Base-by-base conservation (phyloP, 2,329 filamentous ascomycete genomes). In the Sphaerulina vaccinii region DNA sequence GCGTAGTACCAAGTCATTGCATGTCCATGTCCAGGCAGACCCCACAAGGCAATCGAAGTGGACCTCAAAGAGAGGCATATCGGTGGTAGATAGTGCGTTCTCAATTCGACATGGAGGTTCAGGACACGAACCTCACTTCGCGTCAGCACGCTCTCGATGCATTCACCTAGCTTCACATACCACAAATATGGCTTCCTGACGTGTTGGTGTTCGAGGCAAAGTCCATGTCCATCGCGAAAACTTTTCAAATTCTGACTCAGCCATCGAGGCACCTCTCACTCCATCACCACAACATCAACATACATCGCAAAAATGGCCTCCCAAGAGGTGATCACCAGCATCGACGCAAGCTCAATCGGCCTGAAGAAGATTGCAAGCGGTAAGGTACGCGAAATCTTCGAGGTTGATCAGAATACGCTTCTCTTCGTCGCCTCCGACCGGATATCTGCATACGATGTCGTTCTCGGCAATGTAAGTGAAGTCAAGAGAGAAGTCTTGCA, bases 391-490 rank as follows among this genome's bases (percentile, higher is more conserved):
- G 88, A 95, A 66, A 79, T 95, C 32, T 95, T 89, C 70, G 78
- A 81, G 55, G 75, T 95, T 48, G 82, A 88, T 67, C 75, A 82
- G 35, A 73, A 80, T 51, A 86, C 82, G 2, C 81, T 95, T 3
- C 84, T 95, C 51, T 92, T 96, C 68, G 84, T 91, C 49, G 86
- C 88, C 19, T 87, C 88, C 11, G 91, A 96, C 74, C 86, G 93
- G 61, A 93, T 96, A 70, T 96, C 90, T 19, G 93, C 93, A 50
- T 97, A 92, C 77, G 92, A 97, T 79, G 90, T 95, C 62, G 83
- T 95, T 62, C 84, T 95, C 79, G 75, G 81, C 64, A 96, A 93
- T 73, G 84, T 85, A 69, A 65, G 71, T 58, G 27, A 29, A 29
- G 27, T 29, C 3, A 29, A 29, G 27, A 6, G 24, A 27, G 10